These are phyloP conservation scores for Carex sylvatica DNA, from an alignment of 202 grass and related monocot species.

Conservation along the genomic window DNA sequence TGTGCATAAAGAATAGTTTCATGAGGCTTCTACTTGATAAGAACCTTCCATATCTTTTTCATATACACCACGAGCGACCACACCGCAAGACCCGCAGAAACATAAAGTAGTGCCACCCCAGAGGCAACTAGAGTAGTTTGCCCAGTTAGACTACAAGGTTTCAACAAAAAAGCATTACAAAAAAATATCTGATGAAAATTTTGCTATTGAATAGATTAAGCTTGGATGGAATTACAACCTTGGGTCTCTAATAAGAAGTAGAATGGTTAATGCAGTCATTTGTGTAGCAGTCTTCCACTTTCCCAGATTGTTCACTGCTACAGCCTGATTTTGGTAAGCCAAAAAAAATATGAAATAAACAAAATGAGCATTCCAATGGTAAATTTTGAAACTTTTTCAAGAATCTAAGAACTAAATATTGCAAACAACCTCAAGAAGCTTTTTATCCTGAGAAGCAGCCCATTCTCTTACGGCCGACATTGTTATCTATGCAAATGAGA, in stretches of 20 bases:
- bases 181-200: background rate
- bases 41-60: slow-evolving; percentile 89
- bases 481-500: slow-evolving; percentile 64
- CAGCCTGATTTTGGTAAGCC: slow-evolving; percentile 49
- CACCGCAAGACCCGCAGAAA: slow-evolving; percentile 84
- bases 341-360: background rate
- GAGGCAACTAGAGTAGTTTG: slow-evolving; percentile 43
- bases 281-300: slow-evolving; percentile 96
- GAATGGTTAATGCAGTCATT: slow-evolving; percentile 79
- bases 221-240: slow-evolving; percentile 37
- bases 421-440: slow-evolving; percentile 77
- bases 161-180: background rate
- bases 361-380: background rate
- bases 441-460: slow-evolving; percentile 89
- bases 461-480: slow-evolving; percentile 98
- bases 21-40: slow-evolving; percentile 55
- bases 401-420: background rate
- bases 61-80: slow-evolving; percentile 91
- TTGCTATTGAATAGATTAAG: background rate
- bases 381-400: background rate
- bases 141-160: slow-evolving; percentile 47
- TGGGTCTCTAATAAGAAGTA: slow-evolving; percentile 81
- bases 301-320: slow-evolving; percentile 88
- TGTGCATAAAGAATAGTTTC: background rate
- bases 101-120: slow-evolving; percentile 71